These are phyloP conservation scores for Melampsora abietis-canadensis DNA, from an alignment of 1,284 basidiomycete species.

Conservation along the genomic window DNA sequence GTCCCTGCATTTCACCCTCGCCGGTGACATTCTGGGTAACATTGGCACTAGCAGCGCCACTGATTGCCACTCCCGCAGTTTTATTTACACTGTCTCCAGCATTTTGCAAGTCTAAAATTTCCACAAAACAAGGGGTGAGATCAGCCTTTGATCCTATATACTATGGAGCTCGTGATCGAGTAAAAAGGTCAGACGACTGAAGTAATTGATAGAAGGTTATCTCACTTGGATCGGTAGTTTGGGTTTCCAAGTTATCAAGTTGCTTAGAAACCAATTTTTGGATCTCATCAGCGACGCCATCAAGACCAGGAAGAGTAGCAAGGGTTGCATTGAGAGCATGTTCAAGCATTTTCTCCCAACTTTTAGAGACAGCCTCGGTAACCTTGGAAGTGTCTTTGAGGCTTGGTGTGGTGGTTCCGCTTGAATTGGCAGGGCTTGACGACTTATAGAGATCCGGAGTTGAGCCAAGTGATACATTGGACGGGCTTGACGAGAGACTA, in stretches of 20 bases:
- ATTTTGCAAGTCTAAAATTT: constrained; percentile 12
- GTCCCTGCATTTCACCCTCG: constrained; percentile 20
- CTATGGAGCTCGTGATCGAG: neutral
- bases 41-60: neutral
- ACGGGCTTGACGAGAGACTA: too few relatives aligned
- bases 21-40: constrained; percentile 6
- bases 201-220: neutral
- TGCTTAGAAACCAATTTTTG: constrained; percentile 12
- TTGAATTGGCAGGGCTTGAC: too few relatives aligned
- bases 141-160: neutral
- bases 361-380: too few relatives aligned
- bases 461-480: too few relatives aligned
- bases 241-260: neutral
- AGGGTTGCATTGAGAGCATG: constrained; percentile 22
- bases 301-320: constrained; percentile 17
- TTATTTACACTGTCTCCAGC: neutral
- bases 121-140: neutral
- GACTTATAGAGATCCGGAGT: too few relatives aligned
- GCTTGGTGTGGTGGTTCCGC: too few relatives aligned
- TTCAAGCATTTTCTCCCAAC: constrained; percentile 7
- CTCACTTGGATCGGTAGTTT: neutral
- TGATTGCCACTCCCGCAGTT: neutral
- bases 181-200: neutral
- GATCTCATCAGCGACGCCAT: constrained; percentile 5
- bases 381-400: too few relatives aligned